Conservation (phyloP, 306 rosid species). For the Arachis hypogaea region DNA sequence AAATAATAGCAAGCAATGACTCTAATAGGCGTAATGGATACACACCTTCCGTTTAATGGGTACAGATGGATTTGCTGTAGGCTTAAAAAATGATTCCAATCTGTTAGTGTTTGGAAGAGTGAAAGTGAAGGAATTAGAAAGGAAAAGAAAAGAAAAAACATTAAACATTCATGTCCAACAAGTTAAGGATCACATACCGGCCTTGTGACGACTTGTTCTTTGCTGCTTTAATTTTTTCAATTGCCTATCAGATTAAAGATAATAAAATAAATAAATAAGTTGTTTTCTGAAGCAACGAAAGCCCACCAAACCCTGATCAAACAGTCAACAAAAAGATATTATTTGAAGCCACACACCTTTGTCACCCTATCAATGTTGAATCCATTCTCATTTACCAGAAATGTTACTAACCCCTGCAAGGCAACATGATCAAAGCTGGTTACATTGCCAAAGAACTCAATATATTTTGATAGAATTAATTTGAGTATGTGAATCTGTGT, state of each 20-base stretch:
- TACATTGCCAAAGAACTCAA: conserved; percentile 34
- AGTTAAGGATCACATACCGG: conserved; percentile 59
- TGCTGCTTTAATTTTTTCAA: conserved; percentile 94
- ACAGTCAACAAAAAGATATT: not conserved
- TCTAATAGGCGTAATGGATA: conserved; percentile 32
- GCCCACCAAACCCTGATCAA: conserved; percentile 29
- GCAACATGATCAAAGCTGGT: conserved; percentile 34
- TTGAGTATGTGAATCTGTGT: conserved; percentile 6
- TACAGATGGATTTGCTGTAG: conserved; percentile 59
- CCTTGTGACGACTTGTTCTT: conserved; percentile 95
- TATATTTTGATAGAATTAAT: conserved; percentile 23
- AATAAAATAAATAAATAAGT: conserved; percentile 37
- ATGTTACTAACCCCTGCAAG: conserved; percentile 73
- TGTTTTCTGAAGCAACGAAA: conserved; percentile 32
- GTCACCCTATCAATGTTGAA: conserved; percentile 89
- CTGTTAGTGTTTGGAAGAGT: conserved; percentile 47
- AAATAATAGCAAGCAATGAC: not conserved
- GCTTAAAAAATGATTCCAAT: conserved; percentile 92
- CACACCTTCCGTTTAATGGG: conserved; percentile 89
- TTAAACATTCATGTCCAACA: conserved; percentile 10
- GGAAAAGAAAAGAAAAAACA: conserved; percentile 23
- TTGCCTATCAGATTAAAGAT: conserved; percentile 55
- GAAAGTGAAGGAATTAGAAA: conserved; percentile 33
- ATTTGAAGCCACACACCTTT: conserved; percentile 58
- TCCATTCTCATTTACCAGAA: conserved; percentile 94